phyloP scores from a whole-genome alignment of 352 stramenopile species.

The Phytophthora pluvialis region DNA sequence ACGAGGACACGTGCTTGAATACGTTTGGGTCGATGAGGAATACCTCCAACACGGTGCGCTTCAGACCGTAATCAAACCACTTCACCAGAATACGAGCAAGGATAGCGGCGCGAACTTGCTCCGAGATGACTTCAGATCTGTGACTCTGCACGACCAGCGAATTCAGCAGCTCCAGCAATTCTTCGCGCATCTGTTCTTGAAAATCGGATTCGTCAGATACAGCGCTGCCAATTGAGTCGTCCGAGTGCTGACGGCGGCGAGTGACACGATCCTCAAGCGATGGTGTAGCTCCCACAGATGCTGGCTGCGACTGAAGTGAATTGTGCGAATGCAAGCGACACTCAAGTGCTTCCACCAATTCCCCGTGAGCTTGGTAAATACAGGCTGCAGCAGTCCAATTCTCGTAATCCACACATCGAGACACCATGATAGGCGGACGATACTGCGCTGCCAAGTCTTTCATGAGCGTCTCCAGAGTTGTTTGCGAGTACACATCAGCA shows the following conservation, averaged over 20 bases:
- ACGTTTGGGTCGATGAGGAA: conserved; percentile 68
- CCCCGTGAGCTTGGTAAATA: conserved; percentile 81
- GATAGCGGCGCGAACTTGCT: conserved; percentile 65
- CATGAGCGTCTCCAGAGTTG: conserved; percentile 57
- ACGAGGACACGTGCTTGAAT: conserved; percentile 61
- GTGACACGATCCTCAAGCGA: conserved; percentile 19
- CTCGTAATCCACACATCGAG: conserved; percentile 80
- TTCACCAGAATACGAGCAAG: conserved; percentile 82
- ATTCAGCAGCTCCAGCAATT: conserved; percentile 68
- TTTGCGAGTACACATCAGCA: conserved; percentile 50
- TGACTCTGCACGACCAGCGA: conserved; percentile 64
- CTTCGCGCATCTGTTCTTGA: conserved; percentile 63
- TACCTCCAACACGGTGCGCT: conserved; percentile 62
- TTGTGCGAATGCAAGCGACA: conserved; percentile 79
- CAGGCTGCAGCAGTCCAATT: conserved; percentile 83
- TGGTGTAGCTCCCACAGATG: neutral
- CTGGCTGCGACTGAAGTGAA: conserved; percentile 16
- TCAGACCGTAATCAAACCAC: conserved; percentile 82
- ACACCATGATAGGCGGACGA: conserved; percentile 76
- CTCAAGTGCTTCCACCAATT: conserved; percentile 86
- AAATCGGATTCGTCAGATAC: conserved; percentile 51
- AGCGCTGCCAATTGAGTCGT: conserved; percentile 29
- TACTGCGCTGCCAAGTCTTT: conserved; percentile 69
- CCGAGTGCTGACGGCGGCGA: conserved; percentile 43
- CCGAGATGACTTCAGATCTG: conserved; percentile 38